These are phyloP conservation scores for Porcisia deanei DNA, from an alignment of 208 protist genomes.

Conservation along the genomic window DNA sequence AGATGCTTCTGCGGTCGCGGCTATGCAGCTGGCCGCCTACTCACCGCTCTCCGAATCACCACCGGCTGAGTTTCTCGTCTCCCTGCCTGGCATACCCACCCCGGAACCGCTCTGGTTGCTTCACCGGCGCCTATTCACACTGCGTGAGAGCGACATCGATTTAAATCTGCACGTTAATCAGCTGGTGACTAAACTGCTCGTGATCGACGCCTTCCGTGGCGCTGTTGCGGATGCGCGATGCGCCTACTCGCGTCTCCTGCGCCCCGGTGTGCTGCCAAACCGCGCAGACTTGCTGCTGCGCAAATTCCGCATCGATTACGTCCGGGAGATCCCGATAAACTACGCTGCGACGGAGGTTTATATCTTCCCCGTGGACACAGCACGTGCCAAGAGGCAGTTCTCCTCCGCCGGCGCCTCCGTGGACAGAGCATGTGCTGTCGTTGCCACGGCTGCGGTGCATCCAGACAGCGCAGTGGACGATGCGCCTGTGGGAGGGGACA, in stretches of 20 bases:
- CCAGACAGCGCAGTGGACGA: neutral
- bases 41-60: neutral
- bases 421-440: neutral
- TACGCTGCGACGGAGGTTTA: slow-evolving; percentile 35
- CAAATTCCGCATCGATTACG: slow-evolving; percentile 68
- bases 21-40: neutral
- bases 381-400: slow-evolving; percentile 13
- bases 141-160: slow-evolving; percentile 75
- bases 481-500: neutral
- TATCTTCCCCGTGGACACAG: slow-evolving; percentile 25
- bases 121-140: slow-evolving; percentile 27
- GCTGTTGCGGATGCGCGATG: slow-evolving; percentile 26
- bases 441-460: neutral
- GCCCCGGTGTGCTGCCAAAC: slow-evolving; percentile 28
- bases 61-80: neutral
- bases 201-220: slow-evolving; percentile 59
- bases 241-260: slow-evolving; percentile 37
- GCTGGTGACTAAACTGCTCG: slow-evolving; percentile 46
- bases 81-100: neutral
- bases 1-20: slow-evolving; percentile 8
- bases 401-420: neutral
- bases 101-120: neutral
- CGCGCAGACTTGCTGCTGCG: slow-evolving; percentile 52
- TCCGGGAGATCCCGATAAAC: slow-evolving; percentile 56
- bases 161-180: slow-evolving; percentile 84